Base-by-base conservation (phyloP, 2,329 filamentous ascomycete species). In the Setomelanomma holmii region DNA sequence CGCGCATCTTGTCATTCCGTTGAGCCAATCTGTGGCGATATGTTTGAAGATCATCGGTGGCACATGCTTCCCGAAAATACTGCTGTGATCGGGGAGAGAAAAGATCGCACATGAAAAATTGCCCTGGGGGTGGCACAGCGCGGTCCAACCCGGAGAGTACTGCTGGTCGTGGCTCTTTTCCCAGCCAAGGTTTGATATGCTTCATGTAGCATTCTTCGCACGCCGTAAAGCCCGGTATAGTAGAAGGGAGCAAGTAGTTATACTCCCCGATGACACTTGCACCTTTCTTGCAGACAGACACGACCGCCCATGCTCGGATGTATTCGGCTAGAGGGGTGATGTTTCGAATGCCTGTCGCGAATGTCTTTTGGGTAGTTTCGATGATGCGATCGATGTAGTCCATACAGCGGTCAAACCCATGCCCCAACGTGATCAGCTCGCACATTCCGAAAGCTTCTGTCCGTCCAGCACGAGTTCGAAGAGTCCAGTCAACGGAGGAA, bases 171-270 rank as follows among this genome's bases (percentile, higher is more conserved):
- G 51, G 42, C 7, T 34, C 33, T 4, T 11, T 19, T 11, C 35
- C 14, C 17, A 46, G 36, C 4, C 58, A 40, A 0, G 61, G 60
- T 4, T 41, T 21, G 10, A 61, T 45, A 30, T 63, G 51, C n/a
- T 35, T 53, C 4, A 40, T 42, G 30, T 63, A 59, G 52, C 61
- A 64, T 17, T 63, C 57, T 14, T 56, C 40, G 43, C 61, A 64
- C 2, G 55, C 51, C 1, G 60, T 57, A 34, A 53, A 62, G 12
- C 54, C 45, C 1, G 58, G 56, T 5, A 58, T 48, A 10, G 20
- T 46, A 12, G 35, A 23, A n/a, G 51, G 44, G 11, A 60, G 27
- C 10, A n/a, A 33, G 33, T 41, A 58, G 10, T 46, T 54, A 20
- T 49, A 54, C 33, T 53, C 20, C 16, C 44, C 49, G 10, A 21